These are phyloP conservation scores for Ustilago crameri DNA, from an alignment of 1,284 basidiomycete species.

Conservation along the genomic window DNA sequence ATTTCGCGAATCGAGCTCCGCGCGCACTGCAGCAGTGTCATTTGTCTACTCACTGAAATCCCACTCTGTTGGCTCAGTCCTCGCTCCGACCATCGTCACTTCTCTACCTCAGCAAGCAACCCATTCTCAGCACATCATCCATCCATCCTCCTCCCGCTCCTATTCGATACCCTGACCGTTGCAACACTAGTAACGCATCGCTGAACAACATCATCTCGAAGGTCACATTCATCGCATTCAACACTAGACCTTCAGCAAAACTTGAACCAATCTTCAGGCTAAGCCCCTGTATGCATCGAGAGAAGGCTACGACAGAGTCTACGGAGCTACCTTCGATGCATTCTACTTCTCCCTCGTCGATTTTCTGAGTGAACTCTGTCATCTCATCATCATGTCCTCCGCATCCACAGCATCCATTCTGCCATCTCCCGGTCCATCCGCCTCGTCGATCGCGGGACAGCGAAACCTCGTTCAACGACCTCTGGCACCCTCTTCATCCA, in stretches of 20 bases:
- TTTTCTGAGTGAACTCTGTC: not conserved
- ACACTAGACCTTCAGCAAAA: no score
- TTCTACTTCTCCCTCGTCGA: no score
- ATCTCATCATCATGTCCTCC: slow-evolving; percentile 16
- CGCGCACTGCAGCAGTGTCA: slow-evolving; percentile 20
- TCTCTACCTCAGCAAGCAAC: not conserved
- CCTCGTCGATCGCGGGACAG: slow-evolving; percentile 16
- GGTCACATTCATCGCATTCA: no score
- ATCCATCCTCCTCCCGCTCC: not conserved
- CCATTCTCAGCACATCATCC: not conserved
- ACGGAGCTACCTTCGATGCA: no score
- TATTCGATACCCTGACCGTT: not conserved
- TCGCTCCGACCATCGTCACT: slow-evolving; percentile 9
- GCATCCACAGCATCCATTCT: slow-evolving; percentile 30
- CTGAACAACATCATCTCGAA: no score
- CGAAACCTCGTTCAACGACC: slow-evolving; percentile 20
- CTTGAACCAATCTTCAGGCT: no score
- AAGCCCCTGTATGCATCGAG: no score
- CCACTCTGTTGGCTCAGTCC: slow-evolving; percentile 12
- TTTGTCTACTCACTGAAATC: not conserved
- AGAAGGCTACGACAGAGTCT: no score
- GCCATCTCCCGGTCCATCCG: slow-evolving; percentile 17
- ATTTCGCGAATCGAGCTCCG: not conserved
- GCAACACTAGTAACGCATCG: no score
- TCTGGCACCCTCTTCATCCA: slow-evolving; percentile 10